Conservation (phyloP, 169 alveolate species). For the Eimeria sp. region DNA sequence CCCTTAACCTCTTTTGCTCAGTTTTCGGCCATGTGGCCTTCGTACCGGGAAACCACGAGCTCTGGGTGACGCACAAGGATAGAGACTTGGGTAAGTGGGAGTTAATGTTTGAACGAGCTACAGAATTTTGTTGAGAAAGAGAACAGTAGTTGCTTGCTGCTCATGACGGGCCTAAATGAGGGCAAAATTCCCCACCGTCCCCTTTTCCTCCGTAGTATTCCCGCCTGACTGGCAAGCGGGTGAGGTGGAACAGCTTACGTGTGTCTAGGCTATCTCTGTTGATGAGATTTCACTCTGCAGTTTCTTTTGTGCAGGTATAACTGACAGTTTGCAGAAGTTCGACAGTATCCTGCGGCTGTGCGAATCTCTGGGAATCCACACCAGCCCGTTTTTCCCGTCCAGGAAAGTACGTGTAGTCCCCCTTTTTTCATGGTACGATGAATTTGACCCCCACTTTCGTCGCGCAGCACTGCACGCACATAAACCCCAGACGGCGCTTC, state of each 20-base stretch:
- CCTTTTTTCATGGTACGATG: slow-evolving; percentile 69
- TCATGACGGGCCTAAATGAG: background rate
- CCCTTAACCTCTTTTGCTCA: slow-evolving; percentile 61
- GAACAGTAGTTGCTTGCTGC: background rate
- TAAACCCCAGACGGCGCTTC: background rate
- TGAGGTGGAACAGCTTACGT: background rate
- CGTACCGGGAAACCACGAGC: slow-evolving; percentile 75
- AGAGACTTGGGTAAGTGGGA: slow-evolving; percentile 41
- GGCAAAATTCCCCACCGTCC: no score
- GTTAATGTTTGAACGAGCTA: background rate
- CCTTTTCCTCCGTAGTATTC: background rate
- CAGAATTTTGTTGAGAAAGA: background rate
- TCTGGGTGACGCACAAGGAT: slow-evolving; percentile 62
- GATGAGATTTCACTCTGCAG: background rate
- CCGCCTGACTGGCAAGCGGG: background rate
- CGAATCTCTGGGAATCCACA: slow-evolving; percentile 65
- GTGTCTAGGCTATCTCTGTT: background rate
- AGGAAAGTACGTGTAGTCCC: slow-evolving; percentile 61
- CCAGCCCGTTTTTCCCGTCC: slow-evolving; percentile 56
- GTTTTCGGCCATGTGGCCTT: slow-evolving; percentile 73
- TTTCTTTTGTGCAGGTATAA: slow-evolving; percentile 13
- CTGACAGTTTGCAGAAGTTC: slow-evolving; percentile 53
- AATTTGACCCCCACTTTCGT: slow-evolving; percentile 64
- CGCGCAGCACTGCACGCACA: slow-evolving; percentile 34
- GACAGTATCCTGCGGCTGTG: slow-evolving; percentile 68